phyloP scores from a whole-genome alignment of 2,329 filamentous ascomycete genomes.

The Trichoderma brevicompactum region DNA sequence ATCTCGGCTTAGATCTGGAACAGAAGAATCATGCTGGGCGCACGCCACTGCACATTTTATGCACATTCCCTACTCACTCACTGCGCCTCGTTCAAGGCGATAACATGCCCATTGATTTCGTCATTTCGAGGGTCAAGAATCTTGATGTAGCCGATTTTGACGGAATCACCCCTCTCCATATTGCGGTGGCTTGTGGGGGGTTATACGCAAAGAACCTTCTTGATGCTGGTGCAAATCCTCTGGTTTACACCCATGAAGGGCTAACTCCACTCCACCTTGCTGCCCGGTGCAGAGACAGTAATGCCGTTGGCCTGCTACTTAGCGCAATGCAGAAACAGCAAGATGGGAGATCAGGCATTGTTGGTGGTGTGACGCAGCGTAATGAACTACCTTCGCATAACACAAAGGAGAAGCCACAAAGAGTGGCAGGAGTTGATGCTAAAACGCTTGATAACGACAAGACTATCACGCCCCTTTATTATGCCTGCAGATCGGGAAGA shows the following conservation, averaged over 20 bases:
- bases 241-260: constrained; percentile 39
- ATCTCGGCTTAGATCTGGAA: constrained; percentile 30
- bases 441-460: not conserved
- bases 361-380: not conserved
- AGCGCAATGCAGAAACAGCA: constrained; percentile 7
- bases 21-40: constrained; percentile 32
- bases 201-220: constrained; percentile 39
- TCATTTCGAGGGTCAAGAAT: constrained; percentile 31
- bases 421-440: not conserved
- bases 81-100: not conserved
- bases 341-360: not conserved
- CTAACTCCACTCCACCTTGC: constrained; percentile 47
- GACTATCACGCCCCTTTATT: constrained; percentile 33
- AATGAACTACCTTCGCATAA: not conserved
- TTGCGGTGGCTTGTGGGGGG: constrained; percentile 34
- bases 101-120: constrained; percentile 27
- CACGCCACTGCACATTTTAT: constrained; percentile 36
- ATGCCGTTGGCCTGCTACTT: constrained; percentile 40
- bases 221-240: constrained; percentile 43
- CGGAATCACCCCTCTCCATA: constrained; percentile 35
- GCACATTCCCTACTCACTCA: not conserved
- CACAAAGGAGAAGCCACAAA: not conserved
- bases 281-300: constrained; percentile 38
- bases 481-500: constrained; percentile 33
- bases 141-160: constrained; percentile 28